Conservation (phyloP, 345 rosid genomes). For the Excoecaria agallocha region DNA sequence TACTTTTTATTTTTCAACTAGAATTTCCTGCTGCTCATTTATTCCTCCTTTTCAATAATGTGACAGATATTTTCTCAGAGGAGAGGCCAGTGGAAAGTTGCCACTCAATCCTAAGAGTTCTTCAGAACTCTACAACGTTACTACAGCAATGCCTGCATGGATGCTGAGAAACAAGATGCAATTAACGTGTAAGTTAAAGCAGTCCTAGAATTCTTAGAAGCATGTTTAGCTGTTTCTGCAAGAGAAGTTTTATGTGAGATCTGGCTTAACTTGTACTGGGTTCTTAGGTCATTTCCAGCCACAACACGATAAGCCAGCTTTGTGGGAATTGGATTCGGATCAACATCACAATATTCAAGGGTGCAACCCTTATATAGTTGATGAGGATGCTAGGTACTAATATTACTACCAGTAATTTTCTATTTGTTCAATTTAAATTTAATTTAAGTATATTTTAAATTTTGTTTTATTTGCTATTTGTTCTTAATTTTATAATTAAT, state of each 20-base stretch:
- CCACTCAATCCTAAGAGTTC: constrained; percentile 92
- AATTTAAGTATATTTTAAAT: no score
- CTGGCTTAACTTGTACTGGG: constrained; percentile 37
- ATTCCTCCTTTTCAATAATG: neutral
- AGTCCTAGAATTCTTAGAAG: neutral
- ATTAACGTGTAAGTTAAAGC: constrained; percentile 72
- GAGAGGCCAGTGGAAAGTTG: constrained; percentile 99
- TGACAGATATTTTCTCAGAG: constrained; percentile 84
- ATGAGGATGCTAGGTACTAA: constrained; percentile 51
- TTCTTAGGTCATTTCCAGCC: constrained; percentile 98
- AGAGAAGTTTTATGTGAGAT: neutral
- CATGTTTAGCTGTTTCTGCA: neutral
- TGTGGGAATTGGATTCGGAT: constrained; percentile 86
- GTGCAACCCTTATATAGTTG: constrained; percentile 35
- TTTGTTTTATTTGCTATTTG: no score
- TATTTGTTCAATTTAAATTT: constrained; percentile 7
- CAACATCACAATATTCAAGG: constrained; percentile 61
- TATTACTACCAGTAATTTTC: neutral
- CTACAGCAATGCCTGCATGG: constrained; percentile 88
- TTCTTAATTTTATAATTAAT: no score
- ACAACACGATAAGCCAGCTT: constrained; percentile 73
- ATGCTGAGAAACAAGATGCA: constrained; percentile 90
- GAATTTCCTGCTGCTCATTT: neutral
- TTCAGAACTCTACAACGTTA: constrained; percentile 85
- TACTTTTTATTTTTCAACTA: neutral